A percentile compares a stretch with the other conserved stretches of the same genome.
These are phyloP conservation scores for Striga hermonthica DNA, from an alignment of 305 asterid species.

Conservation along the genomic window DNA sequence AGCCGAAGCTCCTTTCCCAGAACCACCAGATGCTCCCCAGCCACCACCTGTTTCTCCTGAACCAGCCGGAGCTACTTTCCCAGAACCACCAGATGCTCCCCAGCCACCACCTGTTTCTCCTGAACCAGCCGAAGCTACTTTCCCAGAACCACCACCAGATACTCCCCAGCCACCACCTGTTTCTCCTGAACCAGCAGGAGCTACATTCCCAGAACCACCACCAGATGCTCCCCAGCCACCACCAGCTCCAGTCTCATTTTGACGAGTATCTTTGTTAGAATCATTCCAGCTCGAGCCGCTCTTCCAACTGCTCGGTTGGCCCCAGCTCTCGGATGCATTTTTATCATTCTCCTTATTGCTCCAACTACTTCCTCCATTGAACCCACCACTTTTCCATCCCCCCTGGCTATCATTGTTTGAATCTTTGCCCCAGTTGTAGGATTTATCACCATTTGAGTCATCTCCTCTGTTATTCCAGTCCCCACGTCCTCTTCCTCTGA, in stretches of 20 bases:
- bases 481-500: constrained; percentile 76
- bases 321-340: constrained; percentile 32
- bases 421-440: constrained; percentile 43
- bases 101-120: too few species aligned
- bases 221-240: constrained; percentile 29
- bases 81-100: constrained; percentile 24
- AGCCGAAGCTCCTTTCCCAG: too few species aligned
- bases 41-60: too few species aligned
- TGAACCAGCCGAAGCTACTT: too few species aligned
- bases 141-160: too few species aligned
- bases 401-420: constrained; percentile 32
- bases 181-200: too few species aligned
- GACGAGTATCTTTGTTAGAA: constrained; percentile 33
- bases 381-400: constrained; percentile 50
- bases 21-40: constrained; percentile 24
- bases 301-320: constrained; percentile 36
- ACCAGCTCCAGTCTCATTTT: constrained; percentile 28
- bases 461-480: constrained; percentile 65
- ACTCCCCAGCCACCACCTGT: constrained; percentile 33
- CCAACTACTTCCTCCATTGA: constrained; percentile 48
- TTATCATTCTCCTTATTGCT: constrained; percentile 30
- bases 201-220: too few species aligned
- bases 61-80: too few species aligned
- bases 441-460: constrained; percentile 45
- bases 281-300: constrained; percentile 40